A percentile compares a stretch with the other conserved stretches of the same genome.
These are phyloP conservation scores for Hebeloma cylindrosporum DNA, from an alignment of 768 basidiomycete species.

Conservation along the genomic window DNA sequence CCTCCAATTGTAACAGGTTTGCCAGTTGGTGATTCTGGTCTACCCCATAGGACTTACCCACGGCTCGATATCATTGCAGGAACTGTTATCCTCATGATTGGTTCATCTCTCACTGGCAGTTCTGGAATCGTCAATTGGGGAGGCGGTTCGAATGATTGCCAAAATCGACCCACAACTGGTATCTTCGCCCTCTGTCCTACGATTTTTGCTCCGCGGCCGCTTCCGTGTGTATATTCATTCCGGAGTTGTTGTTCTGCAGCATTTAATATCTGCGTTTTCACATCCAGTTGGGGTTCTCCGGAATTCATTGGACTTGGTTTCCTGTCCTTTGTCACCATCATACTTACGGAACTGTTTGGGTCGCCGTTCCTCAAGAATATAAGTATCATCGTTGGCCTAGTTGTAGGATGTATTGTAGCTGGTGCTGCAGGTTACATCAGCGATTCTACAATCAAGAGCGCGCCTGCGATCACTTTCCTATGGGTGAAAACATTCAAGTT, in stretches of 20 bases:
- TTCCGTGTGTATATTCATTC: constrained; percentile 43
- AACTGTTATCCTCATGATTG: constrained; percentile 79
- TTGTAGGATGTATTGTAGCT: constrained; percentile 78
- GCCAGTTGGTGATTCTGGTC: constrained; percentile 1
- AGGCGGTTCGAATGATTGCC: constrained; percentile 77
- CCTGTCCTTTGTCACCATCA: constrained; percentile 73
- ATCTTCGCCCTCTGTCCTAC: constrained; percentile 74
- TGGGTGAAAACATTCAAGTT: constrained; percentile 84
- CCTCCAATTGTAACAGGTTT: constrained; percentile 78
- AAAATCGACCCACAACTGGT: constrained; percentile 56
- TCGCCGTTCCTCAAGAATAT: constrained; percentile 84
- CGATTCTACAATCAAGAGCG: constrained; percentile 56
- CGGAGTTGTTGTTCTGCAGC: neutral
- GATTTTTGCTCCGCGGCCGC: constrained; percentile 65
- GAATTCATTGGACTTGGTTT: constrained; percentile 88
- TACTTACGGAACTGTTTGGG: constrained; percentile 80
- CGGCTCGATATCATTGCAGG: constrained; percentile 38
- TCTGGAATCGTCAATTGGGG: constrained; percentile 84
- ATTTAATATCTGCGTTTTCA: neutral
- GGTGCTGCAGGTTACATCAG: constrained; percentile 81
- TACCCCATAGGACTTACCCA: neutral
- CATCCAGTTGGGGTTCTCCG: constrained; percentile 71
- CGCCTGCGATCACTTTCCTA: constrained; percentile 80
- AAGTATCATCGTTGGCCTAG: constrained; percentile 72
- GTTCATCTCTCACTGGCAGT: constrained; percentile 70